phyloP scores from a whole-genome alignment of 257 asterid species.

The Agastache rugosa region DNA sequence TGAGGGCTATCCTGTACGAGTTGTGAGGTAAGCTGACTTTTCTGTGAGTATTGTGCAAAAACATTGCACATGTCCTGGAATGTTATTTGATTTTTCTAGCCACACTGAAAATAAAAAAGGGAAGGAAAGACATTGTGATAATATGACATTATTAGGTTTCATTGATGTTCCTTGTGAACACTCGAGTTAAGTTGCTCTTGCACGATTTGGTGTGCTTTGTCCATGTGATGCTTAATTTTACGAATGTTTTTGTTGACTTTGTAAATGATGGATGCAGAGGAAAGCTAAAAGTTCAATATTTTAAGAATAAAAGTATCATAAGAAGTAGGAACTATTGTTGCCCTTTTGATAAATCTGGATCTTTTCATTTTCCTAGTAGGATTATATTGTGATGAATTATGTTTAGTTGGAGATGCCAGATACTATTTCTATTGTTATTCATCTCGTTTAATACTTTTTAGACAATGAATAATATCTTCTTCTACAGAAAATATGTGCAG shows the following conservation, averaged over 20 bases:
- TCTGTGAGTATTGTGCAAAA: not conserved
- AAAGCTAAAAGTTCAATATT: not conserved
- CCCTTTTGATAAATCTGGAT: constrained; percentile 3
- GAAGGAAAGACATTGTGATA: not conserved
- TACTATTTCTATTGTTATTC: not conserved
- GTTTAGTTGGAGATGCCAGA: constrained; percentile 11
- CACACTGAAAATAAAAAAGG: not conserved
- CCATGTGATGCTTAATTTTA: constrained; percentile 7
- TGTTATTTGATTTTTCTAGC: not conserved
- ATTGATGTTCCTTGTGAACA: constrained; percentile 4
- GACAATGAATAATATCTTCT: constrained; percentile 6
- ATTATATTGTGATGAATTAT: not conserved
- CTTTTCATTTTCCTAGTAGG: not conserved
- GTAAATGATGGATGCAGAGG: not conserved
- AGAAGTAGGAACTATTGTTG: not conserved
- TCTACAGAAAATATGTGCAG: constrained; percentile 8
- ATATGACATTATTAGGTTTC: not conserved
- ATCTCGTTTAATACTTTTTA: not conserved
- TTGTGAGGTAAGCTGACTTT: constrained; percentile 71
- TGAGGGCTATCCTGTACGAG: constrained; percentile 92
- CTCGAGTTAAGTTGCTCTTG: constrained; percentile 16
- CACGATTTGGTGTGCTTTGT: constrained; percentile 15
- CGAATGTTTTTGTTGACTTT: not conserved
- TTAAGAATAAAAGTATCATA: not conserved
- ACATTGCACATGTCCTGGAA: constrained; percentile 2